phyloP scores from a whole-genome alignment of 441 rosid species.

The Hypseocharis bilobata region DNA sequence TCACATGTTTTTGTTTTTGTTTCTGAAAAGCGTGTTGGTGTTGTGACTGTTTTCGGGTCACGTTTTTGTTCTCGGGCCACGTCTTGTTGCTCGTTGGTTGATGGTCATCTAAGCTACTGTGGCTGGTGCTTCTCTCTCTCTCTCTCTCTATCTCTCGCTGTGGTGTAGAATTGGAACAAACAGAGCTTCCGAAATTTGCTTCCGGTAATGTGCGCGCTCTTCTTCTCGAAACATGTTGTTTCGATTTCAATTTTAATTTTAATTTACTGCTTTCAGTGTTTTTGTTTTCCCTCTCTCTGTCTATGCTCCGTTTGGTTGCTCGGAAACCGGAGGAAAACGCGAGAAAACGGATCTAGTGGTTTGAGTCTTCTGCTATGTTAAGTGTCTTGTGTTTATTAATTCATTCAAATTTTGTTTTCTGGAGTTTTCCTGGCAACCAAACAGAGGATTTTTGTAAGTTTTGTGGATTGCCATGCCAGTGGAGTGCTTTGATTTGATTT shows the following conservation, averaged over 20 bases:
- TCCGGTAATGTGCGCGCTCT: background rate
- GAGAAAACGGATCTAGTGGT: background rate
- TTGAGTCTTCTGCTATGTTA: background rate
- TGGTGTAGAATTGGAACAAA: background rate
- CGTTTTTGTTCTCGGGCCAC: too few relatives aligned
- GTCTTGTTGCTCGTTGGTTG: background rate
- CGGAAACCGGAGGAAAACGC: background rate
- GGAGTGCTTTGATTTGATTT: background rate
- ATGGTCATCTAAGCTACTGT: constrained; percentile 3
- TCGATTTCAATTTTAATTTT: background rate
- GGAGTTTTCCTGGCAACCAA: background rate
- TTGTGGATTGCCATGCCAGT: background rate
- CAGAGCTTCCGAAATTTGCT: background rate
- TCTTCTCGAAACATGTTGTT: background rate
- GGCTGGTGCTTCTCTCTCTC: background rate
- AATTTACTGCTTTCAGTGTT: background rate
- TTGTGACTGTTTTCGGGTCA: background rate
- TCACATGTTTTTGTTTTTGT: background rate
- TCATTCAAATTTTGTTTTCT: background rate
- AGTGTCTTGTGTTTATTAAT: background rate
- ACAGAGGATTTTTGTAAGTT: background rate
- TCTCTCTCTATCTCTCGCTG: background rate
- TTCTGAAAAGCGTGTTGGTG: background rate
- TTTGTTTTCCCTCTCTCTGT: too few relatives aligned
- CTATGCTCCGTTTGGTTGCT: constrained; percentile 1